phyloP scores from a whole-genome alignment of 805 yeast genomes.

The Candida loeiensis region DNA sequence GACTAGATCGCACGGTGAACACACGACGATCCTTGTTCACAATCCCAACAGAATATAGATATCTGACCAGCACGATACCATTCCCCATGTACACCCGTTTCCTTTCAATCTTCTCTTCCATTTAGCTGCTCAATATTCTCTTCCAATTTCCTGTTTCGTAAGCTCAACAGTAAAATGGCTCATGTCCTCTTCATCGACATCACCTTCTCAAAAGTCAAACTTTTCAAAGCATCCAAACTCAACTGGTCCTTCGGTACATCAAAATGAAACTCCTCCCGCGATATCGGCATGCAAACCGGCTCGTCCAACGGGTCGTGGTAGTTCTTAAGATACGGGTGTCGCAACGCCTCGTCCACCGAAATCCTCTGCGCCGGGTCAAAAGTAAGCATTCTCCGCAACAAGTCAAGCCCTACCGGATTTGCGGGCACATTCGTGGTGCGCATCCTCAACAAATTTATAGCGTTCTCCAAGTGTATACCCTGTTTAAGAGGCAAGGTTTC shows the following conservation, averaged over 20 bases:
- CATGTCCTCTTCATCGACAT: conserved; percentile 1
- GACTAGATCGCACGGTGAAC: too few relatives aligned
- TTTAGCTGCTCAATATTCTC: not conserved
- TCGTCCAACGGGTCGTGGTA: conserved; percentile 43
- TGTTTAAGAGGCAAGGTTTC: conserved; percentile 21
- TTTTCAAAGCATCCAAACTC: conserved; percentile 9
- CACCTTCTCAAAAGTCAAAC: conserved; percentile 9
- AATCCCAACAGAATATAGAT: too few relatives aligned
- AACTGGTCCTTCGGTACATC: conserved; percentile 17
- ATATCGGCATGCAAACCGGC: conserved; percentile 24
- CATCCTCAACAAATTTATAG: conserved; percentile 17
- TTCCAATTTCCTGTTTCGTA: too few relatives aligned
- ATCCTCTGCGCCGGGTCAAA: conserved; percentile 72
- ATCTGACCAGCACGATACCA: too few relatives aligned
- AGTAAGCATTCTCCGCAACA: conserved; percentile 42
- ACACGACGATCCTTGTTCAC: too few relatives aligned
- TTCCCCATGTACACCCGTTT: too few relatives aligned
- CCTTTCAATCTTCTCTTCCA: too few relatives aligned
- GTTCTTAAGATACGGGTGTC: conserved; percentile 81
- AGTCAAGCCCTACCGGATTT: conserved; percentile 28
- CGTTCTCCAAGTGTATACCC: conserved; percentile 16
- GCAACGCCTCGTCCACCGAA: conserved; percentile 70
- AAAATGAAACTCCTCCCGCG: conserved; percentile 25
- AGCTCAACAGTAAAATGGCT: too few relatives aligned
- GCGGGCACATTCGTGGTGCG: conserved; percentile 15